Evolutionary conservation across 2,329 filamentous ascomycete genomes (phyloP).

Genomic region (Phaeosphaeriaceae sp.): DNA sequence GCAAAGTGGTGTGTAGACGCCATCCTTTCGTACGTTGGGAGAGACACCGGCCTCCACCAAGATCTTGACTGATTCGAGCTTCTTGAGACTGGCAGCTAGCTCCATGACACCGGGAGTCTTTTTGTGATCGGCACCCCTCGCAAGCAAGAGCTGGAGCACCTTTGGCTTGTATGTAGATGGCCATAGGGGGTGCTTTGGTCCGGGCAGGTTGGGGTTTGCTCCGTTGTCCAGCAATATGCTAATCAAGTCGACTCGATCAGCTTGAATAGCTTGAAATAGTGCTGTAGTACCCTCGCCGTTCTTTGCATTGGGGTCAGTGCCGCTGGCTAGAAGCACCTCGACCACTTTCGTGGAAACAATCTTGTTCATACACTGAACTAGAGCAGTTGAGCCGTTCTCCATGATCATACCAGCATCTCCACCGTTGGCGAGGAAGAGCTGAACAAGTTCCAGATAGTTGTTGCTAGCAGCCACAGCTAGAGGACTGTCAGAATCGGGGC

Average conservation of each 20-base stretch:
- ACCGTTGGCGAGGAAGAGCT: conserved; percentile 69
- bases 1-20: conserved; percentile 73
- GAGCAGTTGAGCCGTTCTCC: conserved; percentile 66
- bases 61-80: conserved; percentile 66
- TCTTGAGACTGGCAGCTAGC: conserved; percentile 69
- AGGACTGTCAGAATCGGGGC: conserved; percentile 63
- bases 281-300: conserved; percentile 69
- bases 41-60: conserved; percentile 67
- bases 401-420: conserved; percentile 65
- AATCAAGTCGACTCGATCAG: conserved; percentile 65
- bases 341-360: conserved; percentile 63
- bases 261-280: conserved; percentile 68
- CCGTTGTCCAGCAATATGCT: conserved; percentile 63
- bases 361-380: conserved; percentile 68
- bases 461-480: conserved; percentile 60
- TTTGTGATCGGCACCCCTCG: conserved; percentile 66
- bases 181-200: conserved; percentile 74
- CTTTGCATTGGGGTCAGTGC: conserved; percentile 66
- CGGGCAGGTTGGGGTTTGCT: conserved; percentile 73
- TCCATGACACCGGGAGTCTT: conserved; percentile 71
- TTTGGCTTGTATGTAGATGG: conserved; percentile 67
- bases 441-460: conserved; percentile 64
- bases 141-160: conserved; percentile 66
- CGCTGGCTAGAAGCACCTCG: conserved; percentile 67
- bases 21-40: conserved; percentile 69